Evolutionary conservation across 169 alveolate genomes (phyloP).

Genomic region (Cryptosporidium ubiquitum): DNA sequence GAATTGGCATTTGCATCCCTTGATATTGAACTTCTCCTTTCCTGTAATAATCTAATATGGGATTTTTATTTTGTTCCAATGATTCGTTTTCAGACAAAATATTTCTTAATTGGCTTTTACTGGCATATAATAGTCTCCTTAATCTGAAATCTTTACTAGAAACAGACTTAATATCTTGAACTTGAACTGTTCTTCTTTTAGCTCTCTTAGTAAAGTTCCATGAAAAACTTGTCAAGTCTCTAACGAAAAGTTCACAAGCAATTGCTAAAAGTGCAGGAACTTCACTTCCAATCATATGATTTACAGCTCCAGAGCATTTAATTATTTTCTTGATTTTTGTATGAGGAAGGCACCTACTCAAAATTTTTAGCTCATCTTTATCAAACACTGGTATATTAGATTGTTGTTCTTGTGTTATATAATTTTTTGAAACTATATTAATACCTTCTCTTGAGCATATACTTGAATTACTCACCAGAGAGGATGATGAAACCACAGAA

Average conservation of each 20-base stretch:
- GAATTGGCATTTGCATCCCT: not conserved
- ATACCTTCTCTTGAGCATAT: not conserved
- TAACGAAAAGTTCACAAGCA: constrained; percentile 50
- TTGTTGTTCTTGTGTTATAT: not conserved
- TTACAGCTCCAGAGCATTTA: constrained; percentile 33
- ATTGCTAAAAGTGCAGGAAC: constrained; percentile 63
- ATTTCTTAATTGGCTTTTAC: not conserved
- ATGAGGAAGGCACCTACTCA: constrained; percentile 52
- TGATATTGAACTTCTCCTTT: not conserved
- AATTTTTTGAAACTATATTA: not conserved
- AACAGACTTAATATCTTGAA: constrained; percentile 32
- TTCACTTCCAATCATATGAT: constrained; percentile 47
- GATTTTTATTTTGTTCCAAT: not conserved
- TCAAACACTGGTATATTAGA: not conserved
- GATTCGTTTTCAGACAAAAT: not conserved
- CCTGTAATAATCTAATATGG: not conserved
- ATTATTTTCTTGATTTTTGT: constrained; percentile 41
- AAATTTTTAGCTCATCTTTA: constrained; percentile 36
- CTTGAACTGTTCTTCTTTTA: constrained; percentile 36
- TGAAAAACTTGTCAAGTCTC: constrained; percentile 31
- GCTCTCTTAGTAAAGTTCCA: constrained; percentile 47
- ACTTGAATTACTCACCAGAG: not conserved
- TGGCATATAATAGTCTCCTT: not conserved
- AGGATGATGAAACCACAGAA: not conserved
- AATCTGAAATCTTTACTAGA: constrained; percentile 18